Base-by-base conservation (phyloP, 1,284 basidiomycete genomes). In the Melampsora occidentalis region DNA sequence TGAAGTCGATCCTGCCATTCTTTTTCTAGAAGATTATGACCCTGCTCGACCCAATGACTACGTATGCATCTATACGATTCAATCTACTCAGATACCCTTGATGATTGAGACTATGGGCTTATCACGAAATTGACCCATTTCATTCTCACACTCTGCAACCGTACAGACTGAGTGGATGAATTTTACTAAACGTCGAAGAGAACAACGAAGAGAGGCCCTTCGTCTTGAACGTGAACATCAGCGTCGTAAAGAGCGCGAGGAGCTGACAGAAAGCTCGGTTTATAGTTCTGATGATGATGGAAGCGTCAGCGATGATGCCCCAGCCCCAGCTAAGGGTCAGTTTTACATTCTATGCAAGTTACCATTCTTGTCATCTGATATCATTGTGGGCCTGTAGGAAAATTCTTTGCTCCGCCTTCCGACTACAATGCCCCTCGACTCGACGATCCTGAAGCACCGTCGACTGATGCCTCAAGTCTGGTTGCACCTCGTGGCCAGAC, bases 401-500 rank as follows among this genome's bases (percentile, higher is more conserved):
- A 70, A 28, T 77, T 77, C 28, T 77, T 77, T 48, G 67, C 75
- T 31, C 75, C 75, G 18, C 75, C 75, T n/a, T 48, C 75, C 22
- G 75, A 77, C 25, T 77, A 77, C 20, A 25, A 77, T 42, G 68
- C 35, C 48, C 16, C 67, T 20, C 62, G 28, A 22, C 20, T n/a
- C 25, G 48, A 70, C 31, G 62, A 77, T 53, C 28, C 20, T 49
- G 53, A 64, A n/a, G 31, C 20, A 46, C 46, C 42, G 7, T 12
- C 66, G 48, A 28, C 59, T 39, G 31, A n/a, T 12, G 9, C 4
- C n/a, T n/a, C 53, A n/a, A 57, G 28, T 57, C 2, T 57, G 28
- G 53, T 57, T 28, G 59, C n/a, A 35, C 46, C 73, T 25, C 78
- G 76, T 25, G 77, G 77, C 7, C 79, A 80, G 67, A 78, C 79